Percentiles rank a stretch among this genome's conserved stretches.
phyloP scores from a whole-genome alignment of 345 rosid species.

The Eutrema heterophyllum region DNA sequence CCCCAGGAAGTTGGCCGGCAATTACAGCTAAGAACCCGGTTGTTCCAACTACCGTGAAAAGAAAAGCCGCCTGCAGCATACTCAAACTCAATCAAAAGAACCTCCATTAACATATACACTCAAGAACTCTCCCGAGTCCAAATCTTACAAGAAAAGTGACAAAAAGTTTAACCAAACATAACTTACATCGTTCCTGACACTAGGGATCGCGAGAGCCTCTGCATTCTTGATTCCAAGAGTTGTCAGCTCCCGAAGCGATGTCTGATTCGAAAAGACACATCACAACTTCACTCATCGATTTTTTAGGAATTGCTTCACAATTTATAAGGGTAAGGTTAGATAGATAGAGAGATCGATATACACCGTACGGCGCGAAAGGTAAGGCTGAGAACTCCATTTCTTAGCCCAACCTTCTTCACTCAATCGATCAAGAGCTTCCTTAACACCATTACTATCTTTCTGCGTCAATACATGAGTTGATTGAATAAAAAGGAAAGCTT shows the following conservation, averaged over 20 bases:
- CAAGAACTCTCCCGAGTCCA: not conserved
- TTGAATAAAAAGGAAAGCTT: not conserved
- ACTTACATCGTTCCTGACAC: conserved; percentile 90
- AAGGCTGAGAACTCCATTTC: conserved; percentile 95
- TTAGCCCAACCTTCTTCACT: conserved; percentile 80
- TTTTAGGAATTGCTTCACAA: not conserved
- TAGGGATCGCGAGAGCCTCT: conserved; percentile 88
- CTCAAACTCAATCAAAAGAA: conserved; percentile 36
- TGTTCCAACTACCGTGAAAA: conserved; percentile 83
- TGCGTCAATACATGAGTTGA: conserved; percentile 23
- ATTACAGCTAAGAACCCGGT: conserved; percentile 73
- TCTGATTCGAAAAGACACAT: conserved; percentile 35
- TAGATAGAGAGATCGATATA: conserved; percentile 32
- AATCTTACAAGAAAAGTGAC: not conserved
- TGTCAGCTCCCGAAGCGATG: conserved; percentile 78
- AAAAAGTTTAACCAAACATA: not conserved
- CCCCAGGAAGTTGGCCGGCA: conserved; percentile 97
- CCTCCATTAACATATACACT: conserved; percentile 1
- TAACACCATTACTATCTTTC: conserved; percentile 85
- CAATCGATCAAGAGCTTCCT: conserved; percentile 69
- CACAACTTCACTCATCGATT: not conserved
- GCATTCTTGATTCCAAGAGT: conserved; percentile 82
- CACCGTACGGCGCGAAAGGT: conserved; percentile 92
- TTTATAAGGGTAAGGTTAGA: not conserved
- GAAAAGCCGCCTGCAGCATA: conserved; percentile 94